Percentiles rank a stretch among this genome's conserved stretches.
Conservation (phyloP, 139 green algal genomes). For the Chlorella sp. region DNA sequence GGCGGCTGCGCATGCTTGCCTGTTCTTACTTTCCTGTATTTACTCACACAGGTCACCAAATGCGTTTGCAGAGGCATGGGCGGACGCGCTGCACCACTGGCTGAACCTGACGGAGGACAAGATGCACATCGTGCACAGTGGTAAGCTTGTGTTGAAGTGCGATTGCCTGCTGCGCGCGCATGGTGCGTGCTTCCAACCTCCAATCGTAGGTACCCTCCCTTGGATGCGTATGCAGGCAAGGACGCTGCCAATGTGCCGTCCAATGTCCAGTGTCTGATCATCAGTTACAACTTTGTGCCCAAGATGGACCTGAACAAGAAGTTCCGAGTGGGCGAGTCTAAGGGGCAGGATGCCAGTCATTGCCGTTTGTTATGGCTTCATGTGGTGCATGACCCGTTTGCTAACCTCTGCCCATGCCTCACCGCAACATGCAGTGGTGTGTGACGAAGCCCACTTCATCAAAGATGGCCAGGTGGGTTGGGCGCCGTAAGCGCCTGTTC, state of each 20-base stretch:
- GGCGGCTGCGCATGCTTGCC: too few species aligned
- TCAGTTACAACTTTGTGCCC: slow-evolving; percentile 88
- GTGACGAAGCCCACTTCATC: too few species aligned
- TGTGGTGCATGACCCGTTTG: neutral
- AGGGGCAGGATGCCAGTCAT: too few species aligned
- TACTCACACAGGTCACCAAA: neutral
- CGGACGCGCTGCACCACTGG: slow-evolving; percentile 70
- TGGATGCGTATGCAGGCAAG: slow-evolving; percentile 25
- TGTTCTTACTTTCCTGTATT: too few species aligned
- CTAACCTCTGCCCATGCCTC: neutral
- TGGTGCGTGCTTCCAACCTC: too few species aligned
- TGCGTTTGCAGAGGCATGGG: slow-evolving; percentile 66
- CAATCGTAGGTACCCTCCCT: too few species aligned
- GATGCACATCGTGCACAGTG: slow-evolving; percentile 50
- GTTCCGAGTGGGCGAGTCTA: slow-evolving; percentile 6
- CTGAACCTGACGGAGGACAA: slow-evolving; percentile 56
- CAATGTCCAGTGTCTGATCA: slow-evolving; percentile 65
- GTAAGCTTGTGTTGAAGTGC: too few species aligned
- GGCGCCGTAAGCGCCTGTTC: too few species aligned
- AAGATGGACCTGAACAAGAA: slow-evolving; percentile 55
- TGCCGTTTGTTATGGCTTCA: too few species aligned
- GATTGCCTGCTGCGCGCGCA: too few species aligned
- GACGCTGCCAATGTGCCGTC: slow-evolving; percentile 15
- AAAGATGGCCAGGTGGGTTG: too few species aligned
- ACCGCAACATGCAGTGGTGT: too few species aligned